phyloP scores from a whole-genome alignment of 352 stramenopile genomes.

The Bremia lactucae region DNA sequence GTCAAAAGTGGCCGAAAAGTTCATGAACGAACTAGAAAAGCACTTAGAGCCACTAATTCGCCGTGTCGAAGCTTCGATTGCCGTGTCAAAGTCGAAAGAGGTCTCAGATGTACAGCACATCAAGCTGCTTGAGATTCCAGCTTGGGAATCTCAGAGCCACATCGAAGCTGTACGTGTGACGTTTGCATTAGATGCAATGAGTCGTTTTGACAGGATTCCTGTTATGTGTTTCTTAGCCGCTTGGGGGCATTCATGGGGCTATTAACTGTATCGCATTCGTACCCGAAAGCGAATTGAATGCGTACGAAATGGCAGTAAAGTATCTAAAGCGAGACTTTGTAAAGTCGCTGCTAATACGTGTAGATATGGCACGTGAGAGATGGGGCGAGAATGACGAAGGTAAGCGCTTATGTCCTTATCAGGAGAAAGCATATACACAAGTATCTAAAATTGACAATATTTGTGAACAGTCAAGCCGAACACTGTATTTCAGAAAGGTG shows the following conservation, averaged over 20 bases:
- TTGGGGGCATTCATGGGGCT: conserved; percentile 32
- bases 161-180: conserved; percentile 13
- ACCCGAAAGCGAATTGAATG: conserved; percentile 18
- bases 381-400: conserved; percentile 27
- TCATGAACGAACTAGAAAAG: conserved; percentile 33
- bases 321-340: conserved; percentile 63
- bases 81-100: conserved; percentile 17
- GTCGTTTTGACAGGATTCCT: no score
- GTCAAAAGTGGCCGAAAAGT: conserved; percentile 22
- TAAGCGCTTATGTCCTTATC: conserved; percentile 7
- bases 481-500: conserved; percentile 25
- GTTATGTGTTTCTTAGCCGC: conserved; percentile 9
- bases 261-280: conserved; percentile 52
- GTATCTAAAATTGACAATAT: conserved; percentile 5
- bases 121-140: conserved; percentile 28
- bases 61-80: conserved; percentile 27
- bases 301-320: conserved; percentile 24
- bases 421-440: not conserved
- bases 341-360: conserved; percentile 46
- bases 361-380: conserved; percentile 41
- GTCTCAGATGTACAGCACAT: conserved; percentile 20
- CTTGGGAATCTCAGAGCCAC: conserved; percentile 5
- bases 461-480: conserved; percentile 14
- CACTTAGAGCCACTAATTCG: conserved; percentile 37
- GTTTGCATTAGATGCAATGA: no score